Percentiles rank a stretch among this genome's conserved stretches.
Conservation (phyloP, 1,284 basidiomycete species). For the Ustilago bromivora region DNA sequence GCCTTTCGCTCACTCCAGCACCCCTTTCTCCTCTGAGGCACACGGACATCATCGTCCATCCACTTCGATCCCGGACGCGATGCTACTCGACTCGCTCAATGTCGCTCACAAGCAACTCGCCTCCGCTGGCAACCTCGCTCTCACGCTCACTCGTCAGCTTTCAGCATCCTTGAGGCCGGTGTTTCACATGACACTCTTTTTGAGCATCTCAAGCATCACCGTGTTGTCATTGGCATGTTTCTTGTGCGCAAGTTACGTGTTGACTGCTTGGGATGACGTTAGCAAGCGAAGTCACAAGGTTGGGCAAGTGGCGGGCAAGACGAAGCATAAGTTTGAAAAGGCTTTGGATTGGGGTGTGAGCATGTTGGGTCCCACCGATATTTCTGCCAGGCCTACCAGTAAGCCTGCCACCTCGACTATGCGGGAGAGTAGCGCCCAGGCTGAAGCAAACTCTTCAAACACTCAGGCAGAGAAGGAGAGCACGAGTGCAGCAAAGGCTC, state of each 20-base stretch:
- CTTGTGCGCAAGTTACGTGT: constrained; percentile 55
- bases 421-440: neutral
- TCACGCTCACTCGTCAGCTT: constrained; percentile 59
- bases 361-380: constrained; percentile 36
- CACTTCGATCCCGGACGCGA: constrained; percentile 37
- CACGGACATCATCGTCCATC: constrained; percentile 22
- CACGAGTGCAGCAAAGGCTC: neutral
- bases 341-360: constrained; percentile 47
- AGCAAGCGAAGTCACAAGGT: constrained; percentile 42
- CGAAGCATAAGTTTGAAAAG: constrained; percentile 37
- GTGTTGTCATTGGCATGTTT: constrained; percentile 53
- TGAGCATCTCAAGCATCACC: constrained; percentile 60
- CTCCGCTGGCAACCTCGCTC: constrained; percentile 52
- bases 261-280: constrained; percentile 62
- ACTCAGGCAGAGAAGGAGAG: neutral
- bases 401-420: neutral
- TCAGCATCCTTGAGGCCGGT: constrained; percentile 56
- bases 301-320: constrained; percentile 33
- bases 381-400: neutral
- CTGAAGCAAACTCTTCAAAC: neutral
- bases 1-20: constrained; percentile 2
- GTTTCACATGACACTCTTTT: constrained; percentile 56
- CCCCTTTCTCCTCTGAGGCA: neutral
- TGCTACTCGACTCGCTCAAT: constrained; percentile 51
- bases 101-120: constrained; percentile 60